Base-by-base conservation (phyloP, 2,329 filamentous ascomycete species). In the Plectosphaerella cucumerina region DNA sequence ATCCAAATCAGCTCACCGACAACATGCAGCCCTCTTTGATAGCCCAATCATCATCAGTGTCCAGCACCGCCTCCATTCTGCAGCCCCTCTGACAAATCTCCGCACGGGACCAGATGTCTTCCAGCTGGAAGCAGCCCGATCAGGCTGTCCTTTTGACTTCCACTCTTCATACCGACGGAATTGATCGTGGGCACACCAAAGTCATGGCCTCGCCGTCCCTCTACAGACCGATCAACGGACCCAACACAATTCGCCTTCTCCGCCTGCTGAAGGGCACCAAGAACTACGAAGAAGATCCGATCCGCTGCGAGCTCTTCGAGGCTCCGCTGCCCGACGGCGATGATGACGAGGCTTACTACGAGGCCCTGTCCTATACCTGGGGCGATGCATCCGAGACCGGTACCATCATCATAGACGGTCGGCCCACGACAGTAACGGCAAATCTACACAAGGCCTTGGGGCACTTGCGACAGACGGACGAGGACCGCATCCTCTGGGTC, bases 321-420 rank as follows among this genome's bases (percentile, higher is more conserved):
- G 42, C 53, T 0, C 52, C 54, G 2, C 26, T 31, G 26, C 26
- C 26, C 26, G 26, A 31, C 26, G 26, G 12, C 26, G 26, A 8
- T 2, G 9, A 5, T 31, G 26, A 31, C 26, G 26, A 31, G 26
- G 26, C 26, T 3, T 31, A 31, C 26, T 60, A 59, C 18, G 53
- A 56, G 10, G 59, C 59, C 2, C 48, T 60, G 0, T 61, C 59
- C 1, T 59, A 58, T 20, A 49, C 50, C 1, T 60, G 59, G 58
- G 59, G 58, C 1, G 22, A 23, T 1, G 22, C 37, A 1, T 6
- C 22, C 3, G n/a, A 41, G 2, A 12, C 18, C 0, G 41, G 42
- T 0, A 5, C 12, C 1, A 42, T 60, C 3, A 15, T 23, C 6
- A 5, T 55, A 5, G 42, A 53, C 15, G 45, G 44, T 2, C 51